Percentiles rank a stretch among this genome's conserved stretches.
These are phyloP conservation scores for Grigorovia jiainica DNA, from an alignment of 805 yeast species.

Conservation along the genomic window DNA sequence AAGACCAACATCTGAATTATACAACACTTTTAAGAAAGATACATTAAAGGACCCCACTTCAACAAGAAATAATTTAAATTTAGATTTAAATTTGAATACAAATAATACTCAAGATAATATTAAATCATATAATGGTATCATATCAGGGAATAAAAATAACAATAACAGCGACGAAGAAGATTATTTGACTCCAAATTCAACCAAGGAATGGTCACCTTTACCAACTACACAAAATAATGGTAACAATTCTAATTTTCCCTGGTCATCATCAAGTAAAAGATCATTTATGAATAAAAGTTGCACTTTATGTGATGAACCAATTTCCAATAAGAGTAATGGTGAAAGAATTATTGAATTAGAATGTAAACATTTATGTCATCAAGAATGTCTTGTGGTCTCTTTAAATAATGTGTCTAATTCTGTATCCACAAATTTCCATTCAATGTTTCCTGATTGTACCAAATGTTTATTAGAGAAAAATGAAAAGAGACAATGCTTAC, in stretches of 20 bases:
- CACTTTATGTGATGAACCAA: slow-evolving; percentile 42
- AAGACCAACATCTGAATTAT: slow-evolving; percentile 13
- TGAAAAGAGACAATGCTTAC: slow-evolving; percentile 17
- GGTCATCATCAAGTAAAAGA: slow-evolving; percentile 11
- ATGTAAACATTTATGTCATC: slow-evolving; percentile 52
- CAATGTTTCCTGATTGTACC: slow-evolving; percentile 22
- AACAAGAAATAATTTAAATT: not conserved
- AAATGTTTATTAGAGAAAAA: slow-evolving; percentile 12
- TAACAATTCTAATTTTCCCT: not conserved
- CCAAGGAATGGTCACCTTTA: not conserved
- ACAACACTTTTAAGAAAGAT: slow-evolving; percentile 9
- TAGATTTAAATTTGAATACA: not conserved
- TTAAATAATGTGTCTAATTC: slow-evolving; percentile 18
- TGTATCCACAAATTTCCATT: slow-evolving; percentile 10
- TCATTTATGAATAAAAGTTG: slow-evolving; percentile 22
- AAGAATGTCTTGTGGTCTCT: slow-evolving; percentile 42
- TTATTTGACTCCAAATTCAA: not conserved
- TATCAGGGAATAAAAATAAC: too few relatives aligned
- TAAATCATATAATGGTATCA: too few relatives aligned
- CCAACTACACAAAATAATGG: not conserved
- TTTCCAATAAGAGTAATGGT: slow-evolving; percentile 35
- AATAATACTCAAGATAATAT: not conserved
- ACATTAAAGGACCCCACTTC: not conserved
- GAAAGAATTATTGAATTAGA: slow-evolving; percentile 39
- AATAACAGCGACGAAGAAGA: not conserved